Evolutionary conservation across 148 eudicot genomes (phyloP).

Genomic region (Cornus kousa): DNA sequence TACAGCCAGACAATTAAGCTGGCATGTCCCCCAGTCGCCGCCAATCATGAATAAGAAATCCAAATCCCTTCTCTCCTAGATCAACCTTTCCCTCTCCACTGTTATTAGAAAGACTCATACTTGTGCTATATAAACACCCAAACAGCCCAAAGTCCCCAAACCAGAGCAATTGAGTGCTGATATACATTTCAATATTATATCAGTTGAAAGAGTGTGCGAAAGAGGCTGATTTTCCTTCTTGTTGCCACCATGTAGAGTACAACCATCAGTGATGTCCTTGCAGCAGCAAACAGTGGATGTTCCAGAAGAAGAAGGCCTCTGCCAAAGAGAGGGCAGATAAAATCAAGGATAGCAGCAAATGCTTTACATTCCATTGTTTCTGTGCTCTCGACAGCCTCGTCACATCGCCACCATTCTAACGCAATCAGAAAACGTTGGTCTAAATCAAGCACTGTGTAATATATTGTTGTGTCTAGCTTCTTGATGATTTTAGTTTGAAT

Average conservation of each 20-base stretch:
- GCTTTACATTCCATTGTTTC: constrained; percentile 39
- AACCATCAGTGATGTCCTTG: constrained; percentile 20
- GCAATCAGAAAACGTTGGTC: neutral
- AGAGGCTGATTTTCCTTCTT: constrained; percentile 4
- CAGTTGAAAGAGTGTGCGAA: neutral
- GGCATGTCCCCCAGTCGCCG: constrained; percentile 15
- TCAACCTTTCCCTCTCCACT: neutral
- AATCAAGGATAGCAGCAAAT: constrained; percentile 44
- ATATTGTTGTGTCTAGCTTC: neutral
- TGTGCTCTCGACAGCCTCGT: constrained; percentile 20
- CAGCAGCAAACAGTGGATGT: constrained; percentile 17
- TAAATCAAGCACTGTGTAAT: neutral
- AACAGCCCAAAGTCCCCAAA: constrained; percentile 3
- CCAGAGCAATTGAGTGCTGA: neutral
- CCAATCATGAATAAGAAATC: neutral
- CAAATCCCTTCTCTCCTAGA: neutral
- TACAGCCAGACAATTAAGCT: constrained; percentile 9
- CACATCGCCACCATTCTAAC: constrained; percentile 12
- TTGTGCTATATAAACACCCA: constrained; percentile 11
- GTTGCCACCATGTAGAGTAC: constrained; percentile 20
- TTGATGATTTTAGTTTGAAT: neutral
- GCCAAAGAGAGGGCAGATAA: constrained; percentile 58
- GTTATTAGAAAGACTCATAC: neutral
- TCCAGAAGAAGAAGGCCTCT: constrained; percentile 27
- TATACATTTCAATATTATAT: neutral